Conservation (phyloP, 2,329 filamentous ascomycete species). For the Neurospora crassa region DNA sequence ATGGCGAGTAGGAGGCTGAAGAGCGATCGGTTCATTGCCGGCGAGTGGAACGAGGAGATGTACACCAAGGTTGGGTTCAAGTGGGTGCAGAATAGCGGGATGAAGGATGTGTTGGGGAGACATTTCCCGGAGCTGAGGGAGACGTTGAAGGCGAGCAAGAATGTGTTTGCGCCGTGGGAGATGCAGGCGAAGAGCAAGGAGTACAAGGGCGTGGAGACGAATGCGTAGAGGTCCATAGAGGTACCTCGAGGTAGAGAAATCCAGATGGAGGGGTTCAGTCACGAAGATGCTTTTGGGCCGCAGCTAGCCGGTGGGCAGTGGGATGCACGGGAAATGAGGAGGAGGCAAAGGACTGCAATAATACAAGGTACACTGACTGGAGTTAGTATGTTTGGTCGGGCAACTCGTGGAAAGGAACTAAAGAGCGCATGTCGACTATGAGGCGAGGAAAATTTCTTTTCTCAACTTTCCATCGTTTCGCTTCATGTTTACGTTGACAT, state of each 20-base stretch:
- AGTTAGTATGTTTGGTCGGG: not conserved
- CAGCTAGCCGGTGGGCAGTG: not conserved
- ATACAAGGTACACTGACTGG: not conserved
- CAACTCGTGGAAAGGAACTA: not conserved
- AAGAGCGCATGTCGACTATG: not conserved
- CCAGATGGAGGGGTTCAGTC: not conserved
- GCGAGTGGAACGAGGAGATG: slow-evolving; percentile 28
- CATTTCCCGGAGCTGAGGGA: slow-evolving; percentile 32
- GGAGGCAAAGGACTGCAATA: not conserved
- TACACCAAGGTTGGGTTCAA: slow-evolving; percentile 31
- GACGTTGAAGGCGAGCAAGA: slow-evolving; percentile 22
- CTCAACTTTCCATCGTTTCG: not conserved
- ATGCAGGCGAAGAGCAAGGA: slow-evolving; percentile 17
- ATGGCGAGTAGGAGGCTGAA: slow-evolving; percentile 34
- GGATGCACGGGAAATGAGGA: not conserved
- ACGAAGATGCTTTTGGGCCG: not conserved
- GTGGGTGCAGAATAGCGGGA: slow-evolving; percentile 32
- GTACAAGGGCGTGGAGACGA: slow-evolving; percentile 22
- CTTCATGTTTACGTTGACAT: not conserved
- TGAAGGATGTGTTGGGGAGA: slow-evolving; percentile 32
- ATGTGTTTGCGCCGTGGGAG: slow-evolving; percentile 26
- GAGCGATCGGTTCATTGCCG: slow-evolving; percentile 35
- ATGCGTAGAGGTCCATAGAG: not conserved
- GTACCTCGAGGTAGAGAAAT: too few relatives aligned
- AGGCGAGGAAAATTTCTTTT: not conserved